A percentile compares a stretch with the other conserved stretches of the same genome.
Evolutionary conservation across 1,284 basidiomycete genomes (phyloP).

Genomic region (Ceratobasidium sp.): DNA sequence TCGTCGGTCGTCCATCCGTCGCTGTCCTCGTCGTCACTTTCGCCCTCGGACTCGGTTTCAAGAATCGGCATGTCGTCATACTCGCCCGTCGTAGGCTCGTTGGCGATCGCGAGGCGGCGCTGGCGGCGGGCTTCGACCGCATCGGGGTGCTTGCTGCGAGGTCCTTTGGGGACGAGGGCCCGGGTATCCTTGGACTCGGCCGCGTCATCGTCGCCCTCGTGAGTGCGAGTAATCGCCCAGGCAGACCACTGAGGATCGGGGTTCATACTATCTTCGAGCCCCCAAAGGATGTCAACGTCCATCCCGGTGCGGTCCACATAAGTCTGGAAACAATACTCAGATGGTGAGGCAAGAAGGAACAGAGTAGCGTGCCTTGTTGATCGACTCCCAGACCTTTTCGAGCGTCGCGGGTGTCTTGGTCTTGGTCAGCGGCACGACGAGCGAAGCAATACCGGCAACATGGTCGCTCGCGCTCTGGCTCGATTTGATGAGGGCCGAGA

Average conservation of each 20-base stretch:
- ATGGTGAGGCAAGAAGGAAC: neutral
- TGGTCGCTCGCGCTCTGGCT: constrained; percentile 40
- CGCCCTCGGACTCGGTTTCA: constrained; percentile 9
- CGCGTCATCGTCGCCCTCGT: constrained; percentile 3
- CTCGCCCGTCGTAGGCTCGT: constrained; percentile 25
- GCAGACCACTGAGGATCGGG: constrained; percentile 47
- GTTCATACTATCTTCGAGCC: constrained; percentile 47
- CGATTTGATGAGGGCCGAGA: constrained; percentile 21
- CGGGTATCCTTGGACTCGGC: constrained; percentile 12
- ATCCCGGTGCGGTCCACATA: constrained; percentile 45
- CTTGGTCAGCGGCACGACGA: constrained; percentile 47
- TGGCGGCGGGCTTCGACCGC: constrained; percentile 16
- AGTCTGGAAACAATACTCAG: constrained; percentile 16
- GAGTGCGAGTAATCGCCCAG: constrained; percentile 38
- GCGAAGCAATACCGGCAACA: constrained; percentile 21
- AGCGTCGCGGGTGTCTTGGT: constrained; percentile 45
- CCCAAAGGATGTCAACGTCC: constrained; percentile 48
- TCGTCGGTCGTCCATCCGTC: constrained; percentile 21
- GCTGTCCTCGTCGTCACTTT: neutral
- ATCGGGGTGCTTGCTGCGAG: neutral
- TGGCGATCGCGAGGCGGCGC: constrained; percentile 11
- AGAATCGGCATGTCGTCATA: constrained; percentile 19
- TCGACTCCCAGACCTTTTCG: constrained; percentile 47
- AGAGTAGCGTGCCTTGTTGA: constrained; percentile 41
- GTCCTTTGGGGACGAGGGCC: constrained; percentile 26